phyloP scores from a whole-genome alignment of 345 rosid species.

The Dimocarpus longan region DNA sequence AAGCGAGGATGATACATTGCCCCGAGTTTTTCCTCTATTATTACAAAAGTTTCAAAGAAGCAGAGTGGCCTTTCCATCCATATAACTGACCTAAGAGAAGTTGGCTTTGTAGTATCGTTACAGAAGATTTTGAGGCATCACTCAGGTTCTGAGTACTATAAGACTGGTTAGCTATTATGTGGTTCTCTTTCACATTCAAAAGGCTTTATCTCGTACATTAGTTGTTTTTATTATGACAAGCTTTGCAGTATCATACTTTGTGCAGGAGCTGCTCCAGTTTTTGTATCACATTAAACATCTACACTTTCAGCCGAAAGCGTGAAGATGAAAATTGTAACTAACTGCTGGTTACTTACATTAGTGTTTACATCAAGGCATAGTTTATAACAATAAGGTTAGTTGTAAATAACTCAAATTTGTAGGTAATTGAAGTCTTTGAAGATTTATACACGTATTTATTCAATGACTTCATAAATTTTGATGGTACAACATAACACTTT shows the following conservation, averaged over 20 bases:
- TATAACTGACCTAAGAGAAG: background rate
- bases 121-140: conserved; percentile 5
- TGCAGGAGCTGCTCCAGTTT: conserved; percentile 25
- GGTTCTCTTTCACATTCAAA: background rate
- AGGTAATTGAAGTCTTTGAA: no score
- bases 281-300: background rate
- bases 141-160: conserved; percentile 2
- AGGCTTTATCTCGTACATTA: background rate
- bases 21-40: conserved; percentile 1
- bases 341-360: conserved; percentile 13
- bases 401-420: background rate
- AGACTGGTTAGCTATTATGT: conserved; percentile 8
- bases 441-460: no score
- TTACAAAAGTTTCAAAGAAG: background rate
- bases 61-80: conserved; percentile 9
- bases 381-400: conserved; percentile 21
- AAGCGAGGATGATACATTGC: conserved; percentile 35
- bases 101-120: background rate
- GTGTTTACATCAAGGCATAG: background rate
- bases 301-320: background rate
- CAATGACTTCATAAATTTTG: background rate
- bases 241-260: background rate
- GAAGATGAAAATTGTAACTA: background rate
- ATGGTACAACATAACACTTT: background rate
- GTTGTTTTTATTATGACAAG: background rate